Percentiles rank a stretch among this genome's conserved stretches.
Conservation (phyloP, 176 grass and related monocot species). For the Chrysopogon serrulatus region DNA sequence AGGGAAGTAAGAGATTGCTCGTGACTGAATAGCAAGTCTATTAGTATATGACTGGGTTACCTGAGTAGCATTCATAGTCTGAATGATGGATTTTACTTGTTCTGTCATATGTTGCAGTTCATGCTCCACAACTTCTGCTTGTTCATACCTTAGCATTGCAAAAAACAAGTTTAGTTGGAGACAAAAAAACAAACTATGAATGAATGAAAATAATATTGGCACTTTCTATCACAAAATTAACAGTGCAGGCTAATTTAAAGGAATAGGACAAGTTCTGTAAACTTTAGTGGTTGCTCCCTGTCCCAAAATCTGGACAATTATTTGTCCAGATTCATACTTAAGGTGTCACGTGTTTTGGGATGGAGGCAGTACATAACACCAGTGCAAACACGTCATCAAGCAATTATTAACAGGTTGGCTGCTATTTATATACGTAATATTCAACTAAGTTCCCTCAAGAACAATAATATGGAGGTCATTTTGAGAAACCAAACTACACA, state of each 20-base stretch:
- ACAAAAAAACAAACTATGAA: not conserved
- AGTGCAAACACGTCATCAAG: not conserved
- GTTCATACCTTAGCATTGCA: constrained; percentile 62
- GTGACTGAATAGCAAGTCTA: not conserved
- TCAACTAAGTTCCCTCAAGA: not conserved
- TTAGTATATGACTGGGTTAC: constrained; percentile 31
- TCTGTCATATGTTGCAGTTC: constrained; percentile 98
- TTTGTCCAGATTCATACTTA: not conserved
- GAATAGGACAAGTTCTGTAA: not conserved
- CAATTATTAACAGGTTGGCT: not conserved
- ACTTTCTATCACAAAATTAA: not conserved
- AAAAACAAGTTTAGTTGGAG: constrained; percentile 33
- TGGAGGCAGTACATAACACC: not conserved
- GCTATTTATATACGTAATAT: not conserved
- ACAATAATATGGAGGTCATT: not conserved
- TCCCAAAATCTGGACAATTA: not conserved
- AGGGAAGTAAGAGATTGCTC: constrained; percentile 16
- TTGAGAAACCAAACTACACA: not conserved
- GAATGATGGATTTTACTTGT: constrained; percentile 96
- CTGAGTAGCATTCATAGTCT: constrained; percentile 87
- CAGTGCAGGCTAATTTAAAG: not conserved
- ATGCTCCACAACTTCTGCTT: constrained; percentile 76
- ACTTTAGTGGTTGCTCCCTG: not conserved
- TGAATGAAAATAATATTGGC: not conserved
- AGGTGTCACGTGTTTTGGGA: not conserved